phyloP scores from a whole-genome alignment of 2,329 filamentous ascomycete species.

The Cladosporium colombiae region DNA sequence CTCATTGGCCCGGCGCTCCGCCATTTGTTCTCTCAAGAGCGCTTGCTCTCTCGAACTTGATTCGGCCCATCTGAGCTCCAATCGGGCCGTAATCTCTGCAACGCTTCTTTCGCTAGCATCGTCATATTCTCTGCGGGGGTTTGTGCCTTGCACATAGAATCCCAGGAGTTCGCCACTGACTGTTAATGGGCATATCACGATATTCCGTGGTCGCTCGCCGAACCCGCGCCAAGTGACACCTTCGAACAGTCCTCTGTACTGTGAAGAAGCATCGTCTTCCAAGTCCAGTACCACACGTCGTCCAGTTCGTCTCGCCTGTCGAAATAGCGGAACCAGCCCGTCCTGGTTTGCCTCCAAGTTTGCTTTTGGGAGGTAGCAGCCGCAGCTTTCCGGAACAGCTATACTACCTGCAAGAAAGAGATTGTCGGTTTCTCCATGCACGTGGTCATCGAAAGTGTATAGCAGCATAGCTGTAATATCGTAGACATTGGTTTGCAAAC shows the following conservation, averaged over 20 bases:
- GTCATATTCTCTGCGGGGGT: conserved; percentile 29
- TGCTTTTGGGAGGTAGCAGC: background rate
- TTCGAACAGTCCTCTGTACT: conserved; percentile 19
- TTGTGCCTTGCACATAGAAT: conserved; percentile 29
- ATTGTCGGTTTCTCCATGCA: background rate
- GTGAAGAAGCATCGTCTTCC: background rate
- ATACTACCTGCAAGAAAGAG: conserved; percentile 21
- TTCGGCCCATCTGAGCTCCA: conserved; percentile 25
- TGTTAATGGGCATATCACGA: conserved; percentile 23
- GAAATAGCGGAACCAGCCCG: background rate
- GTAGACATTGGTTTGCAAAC: conserved; percentile 20
- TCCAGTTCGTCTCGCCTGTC: background rate
- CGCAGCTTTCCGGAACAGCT: conserved; percentile 22
- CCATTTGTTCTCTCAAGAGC: conserved; percentile 18
- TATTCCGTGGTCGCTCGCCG: conserved; percentile 23
- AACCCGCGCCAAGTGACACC: conserved; percentile 29
- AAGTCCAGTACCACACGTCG: background rate
- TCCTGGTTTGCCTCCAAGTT: background rate
- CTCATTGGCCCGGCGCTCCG: conserved; percentile 24
- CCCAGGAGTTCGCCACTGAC: conserved; percentile 24
- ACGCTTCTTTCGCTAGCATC: conserved; percentile 20
- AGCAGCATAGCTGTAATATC: conserved; percentile 26
- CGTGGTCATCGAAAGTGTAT: conserved; percentile 24
- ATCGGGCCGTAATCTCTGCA: conserved; percentile 21
- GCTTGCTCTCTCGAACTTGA: conserved; percentile 23